A percentile compares a stretch with the other conserved stretches of the same genome.
Evolutionary conservation across 2,329 filamentous ascomycete species (phyloP).

Genomic region (Chaetomiaceae sp.): DNA sequence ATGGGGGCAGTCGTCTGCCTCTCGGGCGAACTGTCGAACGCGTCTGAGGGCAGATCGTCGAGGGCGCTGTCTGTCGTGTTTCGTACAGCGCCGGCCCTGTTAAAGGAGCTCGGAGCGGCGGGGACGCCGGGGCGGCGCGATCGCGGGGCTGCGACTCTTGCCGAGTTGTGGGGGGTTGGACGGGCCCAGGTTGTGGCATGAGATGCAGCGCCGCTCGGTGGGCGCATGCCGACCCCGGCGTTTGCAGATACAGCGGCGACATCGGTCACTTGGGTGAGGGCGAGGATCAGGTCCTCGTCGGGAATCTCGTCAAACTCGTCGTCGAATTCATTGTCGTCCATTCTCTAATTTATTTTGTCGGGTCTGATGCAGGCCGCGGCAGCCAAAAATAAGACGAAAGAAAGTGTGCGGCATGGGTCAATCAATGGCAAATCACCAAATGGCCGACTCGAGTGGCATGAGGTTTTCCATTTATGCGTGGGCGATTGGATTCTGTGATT

Average conservation of each 20-base stretch:
- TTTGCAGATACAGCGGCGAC: conserved; percentile 1
- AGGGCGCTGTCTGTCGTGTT: conserved; percentile 35
- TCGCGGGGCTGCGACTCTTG: not conserved
- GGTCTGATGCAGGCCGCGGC: not conserved
- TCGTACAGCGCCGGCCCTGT: not conserved
- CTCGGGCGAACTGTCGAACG: conserved; percentile 59
- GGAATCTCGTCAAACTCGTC: conserved; percentile 61
- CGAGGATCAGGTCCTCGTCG: conserved; percentile 61
- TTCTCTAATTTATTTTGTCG: conserved; percentile 29
- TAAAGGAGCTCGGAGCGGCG: not conserved
- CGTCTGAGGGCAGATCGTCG: conserved; percentile 58
- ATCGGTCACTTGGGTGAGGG: conserved; percentile 34
- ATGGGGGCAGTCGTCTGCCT: conserved; percentile 19
- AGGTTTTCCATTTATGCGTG: too few species aligned
- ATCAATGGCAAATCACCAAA: too few species aligned
- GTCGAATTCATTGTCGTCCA: conserved; percentile 60
- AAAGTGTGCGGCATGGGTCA: not conserved
- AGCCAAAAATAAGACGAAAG: not conserved
- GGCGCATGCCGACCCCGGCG: not conserved
- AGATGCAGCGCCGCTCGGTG: not conserved
- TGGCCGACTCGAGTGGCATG: not conserved
- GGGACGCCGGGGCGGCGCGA: not conserved
- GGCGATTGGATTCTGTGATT: too few species aligned
- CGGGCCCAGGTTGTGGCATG: not conserved
- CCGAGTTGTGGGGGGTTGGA: not conserved